phyloP scores from a whole-genome alignment of 192 early-diverging fungal genomes.

The Gamsiella multidivaricata region DNA sequence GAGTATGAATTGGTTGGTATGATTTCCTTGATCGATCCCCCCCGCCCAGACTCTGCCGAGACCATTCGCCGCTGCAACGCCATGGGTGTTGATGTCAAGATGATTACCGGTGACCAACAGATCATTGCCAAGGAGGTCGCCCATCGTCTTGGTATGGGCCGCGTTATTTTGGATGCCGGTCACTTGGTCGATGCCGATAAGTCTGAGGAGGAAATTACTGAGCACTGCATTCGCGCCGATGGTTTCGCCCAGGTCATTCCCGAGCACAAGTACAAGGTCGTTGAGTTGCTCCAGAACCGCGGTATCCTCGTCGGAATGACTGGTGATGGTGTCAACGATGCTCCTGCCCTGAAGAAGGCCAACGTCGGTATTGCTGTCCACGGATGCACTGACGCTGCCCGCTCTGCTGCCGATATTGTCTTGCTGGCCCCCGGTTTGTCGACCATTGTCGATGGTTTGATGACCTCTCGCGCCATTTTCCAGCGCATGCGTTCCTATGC shows the following conservation, averaged over 20 bases:
- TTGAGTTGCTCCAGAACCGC: slow-evolving; percentile 91
- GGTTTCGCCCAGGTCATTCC: slow-evolving; percentile 98
- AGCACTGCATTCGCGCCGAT: slow-evolving; percentile 88
- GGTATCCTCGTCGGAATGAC: slow-evolving; percentile 91
- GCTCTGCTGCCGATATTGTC: slow-evolving; percentile 96
- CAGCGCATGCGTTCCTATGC: slow-evolving; percentile 95
- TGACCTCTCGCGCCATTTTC: slow-evolving; percentile 92
- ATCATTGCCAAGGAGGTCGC: slow-evolving; percentile 96
- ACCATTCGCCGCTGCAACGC: slow-evolving; percentile 87
- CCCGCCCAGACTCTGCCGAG: slow-evolving; percentile 86
- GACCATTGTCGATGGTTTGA: slow-evolving; percentile 93
- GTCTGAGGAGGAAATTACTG: slow-evolving; percentile 82
- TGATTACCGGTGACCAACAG: slow-evolving; percentile 97
- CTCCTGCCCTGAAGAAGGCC: slow-evolving; percentile 97
- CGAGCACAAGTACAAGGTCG: slow-evolving; percentile 97
- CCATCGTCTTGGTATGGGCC: slow-evolving; percentile 89
- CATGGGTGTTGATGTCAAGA: slow-evolving; percentile 94
- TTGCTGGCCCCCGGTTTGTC: slow-evolving; percentile 88
- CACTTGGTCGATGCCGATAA: slow-evolving; percentile 82
- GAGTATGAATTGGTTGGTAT: slow-evolving; percentile 88
- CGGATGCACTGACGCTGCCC: slow-evolving; percentile 94
- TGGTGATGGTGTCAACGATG: slow-evolving; percentile 97
- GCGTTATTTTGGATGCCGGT: slow-evolving; percentile 89
- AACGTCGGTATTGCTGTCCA: slow-evolving; percentile 97
- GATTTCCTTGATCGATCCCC: slow-evolving; percentile 92